phyloP scores from a whole-genome alignment of 768 basidiomycete species.

The Amanita pallidorosea region DNA sequence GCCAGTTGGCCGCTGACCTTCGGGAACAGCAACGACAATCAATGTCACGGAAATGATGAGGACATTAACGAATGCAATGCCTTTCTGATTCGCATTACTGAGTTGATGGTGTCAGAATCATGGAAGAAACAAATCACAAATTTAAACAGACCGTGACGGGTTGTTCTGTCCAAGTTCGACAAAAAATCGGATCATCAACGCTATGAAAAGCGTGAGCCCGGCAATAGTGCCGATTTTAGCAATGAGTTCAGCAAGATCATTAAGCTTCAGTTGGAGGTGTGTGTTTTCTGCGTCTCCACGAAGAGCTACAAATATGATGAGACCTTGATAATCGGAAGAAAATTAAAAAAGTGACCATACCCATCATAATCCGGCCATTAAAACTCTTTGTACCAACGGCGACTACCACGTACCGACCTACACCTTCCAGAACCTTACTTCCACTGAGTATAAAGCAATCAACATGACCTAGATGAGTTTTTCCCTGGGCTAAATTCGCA shows the following conservation, averaged over 20 bases:
- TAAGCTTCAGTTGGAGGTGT: constrained; percentile 89
- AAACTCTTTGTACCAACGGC: constrained; percentile 90
- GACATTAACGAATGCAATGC: constrained; percentile 84
- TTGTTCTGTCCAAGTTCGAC: constrained; percentile 64
- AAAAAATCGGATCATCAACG: constrained; percentile 92
- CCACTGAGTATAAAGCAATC: constrained; percentile 93
- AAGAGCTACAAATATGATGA: constrained; percentile 42
- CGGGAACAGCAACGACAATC: constrained; percentile 37
- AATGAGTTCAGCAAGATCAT: constrained; percentile 88
- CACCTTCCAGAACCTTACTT: constrained; percentile 88
- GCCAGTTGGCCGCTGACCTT: constrained; percentile 21
- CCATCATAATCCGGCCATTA: constrained; percentile 97
- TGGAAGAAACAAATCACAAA: neutral
- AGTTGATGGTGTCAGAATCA: neutral
- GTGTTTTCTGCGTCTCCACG: constrained; percentile 83
- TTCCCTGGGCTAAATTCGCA: constrained; percentile 16
- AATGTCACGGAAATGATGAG: constrained; percentile 92
- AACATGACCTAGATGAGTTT: constrained; percentile 39
- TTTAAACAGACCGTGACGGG: constrained; percentile 39
- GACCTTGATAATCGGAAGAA: constrained; percentile 1
- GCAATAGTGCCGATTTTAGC: constrained; percentile 82
- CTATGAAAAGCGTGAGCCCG: constrained; percentile 69
- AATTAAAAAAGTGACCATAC: constrained; percentile 31
- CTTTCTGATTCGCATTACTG: constrained; percentile 71
- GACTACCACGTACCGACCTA: constrained; percentile 87